Evolutionary conservation across 2,329 filamentous ascomycete species (phyloP), one percentile per base, ranked within the genome.

Genomic region (Ceratocystis cubensis): DNA sequence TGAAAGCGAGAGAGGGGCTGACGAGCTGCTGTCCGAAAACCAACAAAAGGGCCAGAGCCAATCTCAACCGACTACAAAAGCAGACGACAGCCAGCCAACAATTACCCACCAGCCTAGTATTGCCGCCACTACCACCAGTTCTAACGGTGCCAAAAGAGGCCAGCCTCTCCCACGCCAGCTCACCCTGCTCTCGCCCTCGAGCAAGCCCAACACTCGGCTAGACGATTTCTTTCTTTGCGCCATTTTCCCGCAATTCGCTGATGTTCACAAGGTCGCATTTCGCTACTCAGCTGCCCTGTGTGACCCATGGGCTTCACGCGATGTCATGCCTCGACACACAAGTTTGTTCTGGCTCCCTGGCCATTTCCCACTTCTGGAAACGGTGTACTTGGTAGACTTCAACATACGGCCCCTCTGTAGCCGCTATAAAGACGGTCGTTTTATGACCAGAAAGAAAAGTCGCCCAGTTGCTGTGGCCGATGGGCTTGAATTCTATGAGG

Each of bases 401-500:
- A 57, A 30, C 28, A 57, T 57, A 25, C 22, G 53, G 5, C 22
- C 28, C 8, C 53, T n/a, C 10, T 30, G 30, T 22, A 57, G 53
- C 28, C 53, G 53, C 53, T 57, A 57, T 15, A 57, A n/a, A 22
- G 53, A 57, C 28, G 53, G 53, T 1, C 53, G 28, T 22, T 57
- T 57, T 7, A 57, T 57, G 53, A 57, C 53, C 15, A 57, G 28
- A 57, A 33, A 57, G 3, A 57, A 57, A 13, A n/a, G 28, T 7
- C 53, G 25, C 6, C n/a, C 53, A 8, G 53, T 57, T 57, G 53
- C 53, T n/a, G 53, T 57, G 6, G 53, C 53, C 15, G 53, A 57
- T 30, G 53, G 53, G 53, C 53, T 57, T n/a, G 61, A 46, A 15
- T 63, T 48, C 44, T 63, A 63, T 46, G 61, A 63, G 28, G 37